phyloP scores from a whole-genome alignment of 208 protist species.

The Novymonas esmeraldas region DNA sequence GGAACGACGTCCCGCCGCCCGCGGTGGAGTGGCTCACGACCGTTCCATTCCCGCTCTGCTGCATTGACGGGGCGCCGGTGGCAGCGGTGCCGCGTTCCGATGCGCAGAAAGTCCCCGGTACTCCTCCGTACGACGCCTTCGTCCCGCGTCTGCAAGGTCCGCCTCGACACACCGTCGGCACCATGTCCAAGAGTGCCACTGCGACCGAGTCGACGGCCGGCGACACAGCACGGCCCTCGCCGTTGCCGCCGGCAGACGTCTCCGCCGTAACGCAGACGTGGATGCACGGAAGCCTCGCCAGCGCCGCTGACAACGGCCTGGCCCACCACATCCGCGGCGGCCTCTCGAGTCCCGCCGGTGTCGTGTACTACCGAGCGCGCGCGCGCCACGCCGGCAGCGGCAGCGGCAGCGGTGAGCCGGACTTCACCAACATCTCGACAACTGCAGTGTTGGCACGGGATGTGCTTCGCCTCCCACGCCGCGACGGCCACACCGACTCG shows the following conservation, averaged over 20 bases:
- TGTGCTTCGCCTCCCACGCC: not conserved
- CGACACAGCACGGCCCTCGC: not conserved
- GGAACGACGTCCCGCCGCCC: not conserved
- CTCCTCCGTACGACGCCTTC: slow-evolving; percentile 19
- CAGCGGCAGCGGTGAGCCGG: too few species aligned
- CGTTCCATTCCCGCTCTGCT: slow-evolving; percentile 14
- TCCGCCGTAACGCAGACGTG: slow-evolving; percentile 1
- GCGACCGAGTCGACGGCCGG: not conserved
- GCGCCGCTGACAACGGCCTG: slow-evolving; percentile 15
- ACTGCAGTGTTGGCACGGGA: slow-evolving; percentile 7
- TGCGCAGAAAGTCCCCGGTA: slow-evolving; percentile 13
- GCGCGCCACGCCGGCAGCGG: not conserved
- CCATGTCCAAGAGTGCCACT: too few species aligned
- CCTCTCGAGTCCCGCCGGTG: not conserved
- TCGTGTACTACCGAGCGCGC: slow-evolving; percentile 14
- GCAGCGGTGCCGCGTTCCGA: slow-evolving; percentile 20
- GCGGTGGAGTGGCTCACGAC: slow-evolving; percentile 20
- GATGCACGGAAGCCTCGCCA: slow-evolving; percentile 12
- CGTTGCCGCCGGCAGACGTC: not conserved
- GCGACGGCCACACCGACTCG: not conserved
- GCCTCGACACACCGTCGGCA: not conserved
- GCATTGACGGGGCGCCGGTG: not conserved
- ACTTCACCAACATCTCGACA: slow-evolving; percentile 5
- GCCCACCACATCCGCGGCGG: not conserved
- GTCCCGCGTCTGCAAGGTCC: slow-evolving; percentile 11